These are phyloP conservation scores for Arthrobotrys megalospora DNA, from an alignment of 2,329 filamentous ascomycete species.

Conservation along the genomic window DNA sequence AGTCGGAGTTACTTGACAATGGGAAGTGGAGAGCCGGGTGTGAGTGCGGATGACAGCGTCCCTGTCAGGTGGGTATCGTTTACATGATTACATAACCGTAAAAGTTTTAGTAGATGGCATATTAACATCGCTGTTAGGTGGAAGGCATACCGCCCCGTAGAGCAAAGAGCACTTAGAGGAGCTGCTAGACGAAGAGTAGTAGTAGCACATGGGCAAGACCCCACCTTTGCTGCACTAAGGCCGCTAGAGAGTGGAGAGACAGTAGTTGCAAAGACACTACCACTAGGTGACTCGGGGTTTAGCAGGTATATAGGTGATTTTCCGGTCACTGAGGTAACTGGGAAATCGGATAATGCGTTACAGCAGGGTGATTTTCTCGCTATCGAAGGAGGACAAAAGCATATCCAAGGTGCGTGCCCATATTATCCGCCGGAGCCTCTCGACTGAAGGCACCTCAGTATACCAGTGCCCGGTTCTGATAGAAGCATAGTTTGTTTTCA, in stretches of 20 bases:
- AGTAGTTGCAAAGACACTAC: neutral
- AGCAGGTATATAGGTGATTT: constrained; percentile 27
- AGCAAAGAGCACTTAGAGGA: neutral
- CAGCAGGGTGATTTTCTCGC: constrained; percentile 46
- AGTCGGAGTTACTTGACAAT: neutral
- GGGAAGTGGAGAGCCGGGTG: neutral
- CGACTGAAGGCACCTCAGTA: neutral
- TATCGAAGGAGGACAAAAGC: constrained; percentile 20
- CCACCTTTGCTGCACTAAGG: constrained; percentile 24
- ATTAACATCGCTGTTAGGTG: constrained; percentile 11
- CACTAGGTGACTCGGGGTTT: constrained; percentile 2
- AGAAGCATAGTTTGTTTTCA: constrained; percentile 47
- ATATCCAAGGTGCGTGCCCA: constrained; percentile 42
- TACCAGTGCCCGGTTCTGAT: no score
- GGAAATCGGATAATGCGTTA: neutral
- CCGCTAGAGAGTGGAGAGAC: neutral
- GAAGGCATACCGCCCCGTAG: constrained; percentile 40
- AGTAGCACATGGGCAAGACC: constrained; percentile 20
- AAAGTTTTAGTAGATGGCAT: neutral
- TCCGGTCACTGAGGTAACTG: constrained; percentile 19
- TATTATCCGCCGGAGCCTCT: neutral
- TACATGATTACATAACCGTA: no score
- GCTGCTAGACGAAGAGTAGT: neutral
- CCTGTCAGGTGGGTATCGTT: constrained; percentile 4
- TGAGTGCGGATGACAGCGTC: neutral